These are phyloP conservation scores for Graphium sp. DNA, from an alignment of 2,329 filamentous ascomycete genomes.

Conservation along the genomic window DNA sequence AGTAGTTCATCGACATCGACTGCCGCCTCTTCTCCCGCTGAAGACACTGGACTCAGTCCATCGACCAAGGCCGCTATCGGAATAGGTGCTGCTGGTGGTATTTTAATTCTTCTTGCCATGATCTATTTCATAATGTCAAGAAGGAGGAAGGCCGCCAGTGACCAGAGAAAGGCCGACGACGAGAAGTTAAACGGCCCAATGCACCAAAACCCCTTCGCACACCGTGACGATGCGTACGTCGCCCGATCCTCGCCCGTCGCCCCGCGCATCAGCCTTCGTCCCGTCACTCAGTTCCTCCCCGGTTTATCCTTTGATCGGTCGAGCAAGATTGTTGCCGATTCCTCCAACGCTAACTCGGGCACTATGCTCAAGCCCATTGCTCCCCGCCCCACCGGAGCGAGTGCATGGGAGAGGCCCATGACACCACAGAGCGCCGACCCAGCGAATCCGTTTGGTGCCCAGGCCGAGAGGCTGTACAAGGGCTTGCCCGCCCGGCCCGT, in stretches of 20 bases:
- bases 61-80: slow-evolving; percentile 64
- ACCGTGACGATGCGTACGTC: slow-evolving; percentile 8
- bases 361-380: slow-evolving; percentile 10
- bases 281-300: slow-evolving; percentile 65
- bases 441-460: slow-evolving; percentile 55
- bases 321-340: too few relatives aligned
- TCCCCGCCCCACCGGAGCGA: slow-evolving; percentile 13
- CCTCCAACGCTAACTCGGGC: slow-evolving; percentile 6
- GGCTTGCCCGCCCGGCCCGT: slow-evolving; percentile 7
- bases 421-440: slow-evolving; percentile 29
- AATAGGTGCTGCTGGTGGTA: slow-evolving; percentile 57
- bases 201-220: slow-evolving; percentile 5
- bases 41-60: slow-evolving; percentile 6
- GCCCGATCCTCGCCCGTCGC: slow-evolving; percentile 33
- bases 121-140: slow-evolving; percentile 53
- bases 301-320: too few relatives aligned
- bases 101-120: slow-evolving; percentile 50
- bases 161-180: slow-evolving; percentile 25
- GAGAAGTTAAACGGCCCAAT: slow-evolving; percentile 41
- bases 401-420: slow-evolving; percentile 30
- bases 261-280: slow-evolving; percentile 71
- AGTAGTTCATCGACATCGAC: slow-evolving; percentile 5
- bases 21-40: slow-evolving; percentile 8
- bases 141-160: slow-evolving; percentile 48
- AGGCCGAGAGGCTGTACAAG: slow-evolving; percentile 21